phyloP scores from a whole-genome alignment of 441 rosid species.

The Populus hybrid region DNA sequence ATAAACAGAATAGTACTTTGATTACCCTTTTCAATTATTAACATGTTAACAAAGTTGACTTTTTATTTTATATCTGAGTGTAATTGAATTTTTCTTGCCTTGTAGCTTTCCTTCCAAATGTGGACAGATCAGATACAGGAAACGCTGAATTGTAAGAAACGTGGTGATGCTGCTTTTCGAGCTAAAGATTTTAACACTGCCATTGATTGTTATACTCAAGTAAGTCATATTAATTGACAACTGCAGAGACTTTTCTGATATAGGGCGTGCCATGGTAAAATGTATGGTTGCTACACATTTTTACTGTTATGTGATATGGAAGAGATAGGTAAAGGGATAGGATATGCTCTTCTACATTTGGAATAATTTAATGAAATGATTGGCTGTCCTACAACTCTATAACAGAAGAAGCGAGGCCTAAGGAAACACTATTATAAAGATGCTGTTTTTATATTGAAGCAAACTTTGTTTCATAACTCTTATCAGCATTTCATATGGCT shows the following conservation, averaged over 20 bases:
- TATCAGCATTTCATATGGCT: neutral
- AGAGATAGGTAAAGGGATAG: neutral
- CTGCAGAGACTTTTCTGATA: neutral
- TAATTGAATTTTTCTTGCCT: constrained; percentile 18
- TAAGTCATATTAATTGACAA: constrained; percentile 27
- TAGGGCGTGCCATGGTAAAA: neutral
- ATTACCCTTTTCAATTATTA: constrained; percentile 3
- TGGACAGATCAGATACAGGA: constrained; percentile 96
- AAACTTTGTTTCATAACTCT: too few species aligned
- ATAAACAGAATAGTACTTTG: constrained; percentile 1
- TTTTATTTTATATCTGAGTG: neutral
- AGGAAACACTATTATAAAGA: neutral
- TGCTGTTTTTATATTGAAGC: neutral
- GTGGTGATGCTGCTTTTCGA: constrained; percentile 83
- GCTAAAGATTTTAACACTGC: constrained; percentile 68
- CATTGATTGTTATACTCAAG: constrained; percentile 73
- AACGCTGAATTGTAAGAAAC: constrained; percentile 75
- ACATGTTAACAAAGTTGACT: neutral
- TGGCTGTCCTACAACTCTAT: neutral
- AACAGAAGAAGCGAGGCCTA: neutral
- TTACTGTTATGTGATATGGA: neutral
- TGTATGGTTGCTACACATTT: neutral
- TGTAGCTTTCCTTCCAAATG: constrained; percentile 85
- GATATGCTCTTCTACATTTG: neutral
- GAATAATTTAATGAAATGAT: neutral